These are phyloP conservation scores for Labyrinthula sp. DNA, from an alignment of 352 stramenopile genomes.

Conservation along the genomic window DNA sequence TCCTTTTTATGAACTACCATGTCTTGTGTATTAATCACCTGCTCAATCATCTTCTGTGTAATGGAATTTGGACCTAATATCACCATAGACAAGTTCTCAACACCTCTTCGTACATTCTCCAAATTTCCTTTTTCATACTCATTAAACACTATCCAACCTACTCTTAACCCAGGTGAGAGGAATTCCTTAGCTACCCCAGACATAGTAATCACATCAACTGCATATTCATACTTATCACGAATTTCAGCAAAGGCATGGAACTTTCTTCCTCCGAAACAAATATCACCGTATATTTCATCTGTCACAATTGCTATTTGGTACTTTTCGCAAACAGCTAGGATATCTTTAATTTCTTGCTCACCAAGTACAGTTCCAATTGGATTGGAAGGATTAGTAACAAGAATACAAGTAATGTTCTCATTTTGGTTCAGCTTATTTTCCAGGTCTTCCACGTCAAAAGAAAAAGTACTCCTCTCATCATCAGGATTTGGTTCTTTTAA, in stretches of 20 bases:
- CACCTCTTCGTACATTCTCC: slow-evolving; percentile 52
- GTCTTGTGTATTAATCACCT: slow-evolving; percentile 12
- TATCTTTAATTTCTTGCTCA: slow-evolving; percentile 46
- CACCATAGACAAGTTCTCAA: slow-evolving; percentile 70
- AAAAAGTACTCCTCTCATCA: too few relatives aligned
- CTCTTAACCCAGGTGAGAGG: slow-evolving; percentile 72
- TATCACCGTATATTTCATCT: slow-evolving; percentile 57
- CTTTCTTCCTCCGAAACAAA: slow-evolving; percentile 39
- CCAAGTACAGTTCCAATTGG: slow-evolving; percentile 76
- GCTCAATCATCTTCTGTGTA: slow-evolving; percentile 39
- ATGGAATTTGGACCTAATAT: slow-evolving; percentile 68
- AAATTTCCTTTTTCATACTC: slow-evolving; percentile 32
- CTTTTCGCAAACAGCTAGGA: slow-evolving; percentile 47
- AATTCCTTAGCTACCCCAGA: slow-evolving; percentile 80
- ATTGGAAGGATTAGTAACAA: slow-evolving; percentile 85
- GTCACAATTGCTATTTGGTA: slow-evolving; percentile 74
- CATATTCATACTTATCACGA: too few relatives aligned
- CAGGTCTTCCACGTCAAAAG: slow-evolving; percentile 68
- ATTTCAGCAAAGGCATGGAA: slow-evolving; percentile 58
- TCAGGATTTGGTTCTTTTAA: slow-evolving; percentile 50
- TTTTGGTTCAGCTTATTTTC: too few relatives aligned
- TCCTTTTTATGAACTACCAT: slow-evolving; percentile 5
- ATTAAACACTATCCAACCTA: slow-evolving; percentile 63
- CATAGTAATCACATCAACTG: slow-evolving; percentile 51
- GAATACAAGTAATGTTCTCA: slow-evolving; percentile 57